A percentile compares a stretch with the other conserved stretches of the same genome.
Conservation (phyloP, 441 rosid genomes). For the Adansonia gregorii region DNA sequence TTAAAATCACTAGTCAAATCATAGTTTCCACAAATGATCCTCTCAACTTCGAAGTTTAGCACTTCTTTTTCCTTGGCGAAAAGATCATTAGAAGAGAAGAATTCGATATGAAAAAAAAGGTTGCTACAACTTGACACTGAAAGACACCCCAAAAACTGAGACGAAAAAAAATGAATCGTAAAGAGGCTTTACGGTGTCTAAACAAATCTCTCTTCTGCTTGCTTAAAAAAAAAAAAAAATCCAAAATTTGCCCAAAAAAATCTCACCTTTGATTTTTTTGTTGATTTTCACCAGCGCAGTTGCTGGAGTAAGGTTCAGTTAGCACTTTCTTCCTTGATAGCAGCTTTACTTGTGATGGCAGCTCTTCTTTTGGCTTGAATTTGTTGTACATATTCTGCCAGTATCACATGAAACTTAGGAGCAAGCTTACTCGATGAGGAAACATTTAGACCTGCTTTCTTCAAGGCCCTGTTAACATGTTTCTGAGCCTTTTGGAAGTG, state of each 20-base stretch:
- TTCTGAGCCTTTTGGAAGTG: conserved; percentile 88
- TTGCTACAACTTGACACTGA: too few relatives aligned
- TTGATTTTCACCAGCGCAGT: too few relatives aligned
- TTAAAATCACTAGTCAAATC: neutral
- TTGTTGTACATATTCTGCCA: conserved; percentile 43
- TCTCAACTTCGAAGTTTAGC: conserved; percentile 10
- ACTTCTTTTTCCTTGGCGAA: neutral
- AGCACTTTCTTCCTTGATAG: conserved; percentile 51
- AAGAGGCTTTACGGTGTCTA: neutral
- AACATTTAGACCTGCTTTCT: conserved; percentile 78
- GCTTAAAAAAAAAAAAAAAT: too few relatives aligned
- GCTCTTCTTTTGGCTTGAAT: conserved; percentile 84
- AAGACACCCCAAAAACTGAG: neutral
- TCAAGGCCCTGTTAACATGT: conserved; percentile 73
- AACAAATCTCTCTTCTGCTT: neutral
- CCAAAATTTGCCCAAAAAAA: neutral
- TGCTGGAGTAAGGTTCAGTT: conserved; percentile 35
- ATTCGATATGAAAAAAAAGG: too few relatives aligned
- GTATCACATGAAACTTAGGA: conserved; percentile 82
- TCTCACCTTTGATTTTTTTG: too few relatives aligned
- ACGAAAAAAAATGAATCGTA: neutral
- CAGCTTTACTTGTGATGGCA: conserved; percentile 38
- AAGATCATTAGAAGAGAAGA: neutral
- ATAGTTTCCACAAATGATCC: conserved; percentile 11
- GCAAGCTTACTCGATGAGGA: conserved; percentile 83